A percentile compares a stretch with the other conserved stretches of the same genome.
These are phyloP conservation scores for Bipolaris cookei DNA, from an alignment of 2,329 filamentous ascomycete genomes.

Conservation along the genomic window DNA sequence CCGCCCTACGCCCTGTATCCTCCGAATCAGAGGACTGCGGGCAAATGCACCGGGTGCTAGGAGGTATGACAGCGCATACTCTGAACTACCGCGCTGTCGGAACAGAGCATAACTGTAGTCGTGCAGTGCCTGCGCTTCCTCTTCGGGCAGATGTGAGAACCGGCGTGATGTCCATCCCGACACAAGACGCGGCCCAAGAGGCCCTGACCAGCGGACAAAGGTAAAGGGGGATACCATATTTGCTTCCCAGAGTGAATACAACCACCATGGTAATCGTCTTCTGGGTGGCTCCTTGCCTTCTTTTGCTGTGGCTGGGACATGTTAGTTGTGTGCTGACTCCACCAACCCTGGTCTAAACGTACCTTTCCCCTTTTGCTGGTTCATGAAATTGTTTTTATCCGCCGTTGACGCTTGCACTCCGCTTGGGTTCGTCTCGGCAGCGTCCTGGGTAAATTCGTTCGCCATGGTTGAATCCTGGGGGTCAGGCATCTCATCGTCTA, in stretches of 20 bases:
- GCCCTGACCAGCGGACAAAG: constrained; percentile 84
- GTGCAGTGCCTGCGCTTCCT: constrained; percentile 84
- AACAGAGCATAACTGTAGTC: constrained; percentile 95
- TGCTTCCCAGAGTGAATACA: constrained; percentile 93
- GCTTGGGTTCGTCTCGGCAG: constrained; percentile 67
- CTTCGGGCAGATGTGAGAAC: constrained; percentile 83
- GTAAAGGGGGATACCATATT: constrained; percentile 91
- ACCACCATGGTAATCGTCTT: constrained; percentile 78
- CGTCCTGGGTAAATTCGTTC: constrained; percentile 81
- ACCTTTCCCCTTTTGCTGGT: constrained; percentile 52
- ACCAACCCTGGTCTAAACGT: background rate
- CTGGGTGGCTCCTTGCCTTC: constrained; percentile 56
- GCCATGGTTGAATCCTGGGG: constrained; percentile 72
- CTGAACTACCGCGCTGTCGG: constrained; percentile 86
- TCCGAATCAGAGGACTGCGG: constrained; percentile 81
- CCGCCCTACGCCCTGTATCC: constrained; percentile 86
- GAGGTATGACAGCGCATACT: constrained; percentile 91
- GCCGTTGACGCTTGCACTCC: constrained; percentile 70
- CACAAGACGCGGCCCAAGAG: constrained; percentile 87
- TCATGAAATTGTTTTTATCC: constrained; percentile 63
- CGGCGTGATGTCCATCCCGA: constrained; percentile 93
- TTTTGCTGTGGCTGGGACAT: constrained; percentile 35
- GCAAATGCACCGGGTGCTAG: constrained; percentile 94
- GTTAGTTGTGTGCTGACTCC: background rate
- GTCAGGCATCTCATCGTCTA: constrained; percentile 79